phyloP scores from a whole-genome alignment of 2,329 filamentous ascomycete species.

The Aspergillus versicolor region DNA sequence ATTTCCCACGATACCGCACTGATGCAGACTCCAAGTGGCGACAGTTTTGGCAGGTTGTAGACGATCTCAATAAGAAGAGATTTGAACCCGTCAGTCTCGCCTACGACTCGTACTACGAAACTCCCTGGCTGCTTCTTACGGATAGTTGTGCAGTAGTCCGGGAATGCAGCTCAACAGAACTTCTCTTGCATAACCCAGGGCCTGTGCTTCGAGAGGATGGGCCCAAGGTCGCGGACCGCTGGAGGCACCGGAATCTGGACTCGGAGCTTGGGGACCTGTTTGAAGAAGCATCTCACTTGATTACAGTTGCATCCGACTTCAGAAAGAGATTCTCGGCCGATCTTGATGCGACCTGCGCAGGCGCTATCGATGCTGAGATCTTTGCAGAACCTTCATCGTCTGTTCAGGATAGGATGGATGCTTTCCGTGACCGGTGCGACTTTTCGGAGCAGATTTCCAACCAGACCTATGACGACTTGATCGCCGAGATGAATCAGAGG shows the following conservation, averaged over 20 bases:
- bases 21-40: constrained; percentile 84
- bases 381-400: constrained; percentile 70
- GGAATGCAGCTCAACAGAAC: constrained; percentile 75
- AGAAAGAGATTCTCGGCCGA: constrained; percentile 68
- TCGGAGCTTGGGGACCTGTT: constrained; percentile 54
- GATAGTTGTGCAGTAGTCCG: constrained; percentile 78
- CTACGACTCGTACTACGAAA: constrained; percentile 67
- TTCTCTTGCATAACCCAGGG: constrained; percentile 67
- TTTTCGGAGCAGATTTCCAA: constrained; percentile 79
- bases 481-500: constrained; percentile 66
- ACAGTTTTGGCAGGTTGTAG: constrained; percentile 79
- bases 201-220: constrained; percentile 37
- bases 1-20: constrained; percentile 71
- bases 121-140: constrained; percentile 81
- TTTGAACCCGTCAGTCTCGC: constrained; percentile 77
- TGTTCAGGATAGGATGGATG: constrained; percentile 71
- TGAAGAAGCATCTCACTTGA: constrained; percentile 59
- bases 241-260: constrained; percentile 45
- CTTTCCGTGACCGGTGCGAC: constrained; percentile 74
- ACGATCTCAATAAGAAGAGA: constrained; percentile 82
- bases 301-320: constrained; percentile 70
- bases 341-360: constrained; percentile 66
- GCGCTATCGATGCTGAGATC: constrained; percentile 69
- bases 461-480: constrained; percentile 72
- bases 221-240: constrained; percentile 40